Evolutionary conservation across 2,329 filamentous ascomycete species (phyloP).

Genomic region (Neofusicoccum ribis): DNA sequence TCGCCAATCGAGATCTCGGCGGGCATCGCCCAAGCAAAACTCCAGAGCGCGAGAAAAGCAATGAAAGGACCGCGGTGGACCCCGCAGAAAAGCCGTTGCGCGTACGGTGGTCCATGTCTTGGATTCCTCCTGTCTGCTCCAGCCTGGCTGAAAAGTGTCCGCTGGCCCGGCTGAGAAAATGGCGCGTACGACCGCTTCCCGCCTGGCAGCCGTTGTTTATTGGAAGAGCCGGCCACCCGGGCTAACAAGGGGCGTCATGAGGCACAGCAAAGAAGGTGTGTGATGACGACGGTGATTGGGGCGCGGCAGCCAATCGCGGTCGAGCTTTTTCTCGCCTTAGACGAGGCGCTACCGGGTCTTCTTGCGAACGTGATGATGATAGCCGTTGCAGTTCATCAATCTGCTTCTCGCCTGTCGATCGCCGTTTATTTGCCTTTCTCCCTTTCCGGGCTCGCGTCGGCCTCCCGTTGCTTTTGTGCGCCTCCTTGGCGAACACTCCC

Average conservation of each 20-base stretch:
- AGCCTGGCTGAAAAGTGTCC: no score
- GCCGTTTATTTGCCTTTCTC: background rate
- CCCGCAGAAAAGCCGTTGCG: no score
- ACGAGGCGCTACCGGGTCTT: background rate
- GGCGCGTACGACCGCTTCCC: background rate
- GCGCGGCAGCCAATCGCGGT: background rate
- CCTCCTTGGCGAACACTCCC: no score
- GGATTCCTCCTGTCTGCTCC: no score
- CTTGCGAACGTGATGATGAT: background rate
- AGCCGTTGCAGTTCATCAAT: conserved; percentile 4
- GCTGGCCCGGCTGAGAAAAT: no score
- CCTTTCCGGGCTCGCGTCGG: background rate
- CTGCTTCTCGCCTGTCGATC: background rate
- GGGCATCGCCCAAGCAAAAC: no score
- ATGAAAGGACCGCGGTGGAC: no score
- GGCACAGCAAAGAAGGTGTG: background rate
- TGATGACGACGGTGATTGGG: background rate
- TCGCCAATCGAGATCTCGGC: no score
- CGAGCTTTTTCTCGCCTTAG: background rate
- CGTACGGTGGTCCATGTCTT: no score
- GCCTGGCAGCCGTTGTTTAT: background rate
- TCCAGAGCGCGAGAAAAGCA: no score
- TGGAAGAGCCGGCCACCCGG: background rate
- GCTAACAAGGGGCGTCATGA: background rate
- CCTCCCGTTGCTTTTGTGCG: background rate